phyloP scores from a whole-genome alignment of 208 protist genomes.

The Trypanosoma rangeli region DNA sequence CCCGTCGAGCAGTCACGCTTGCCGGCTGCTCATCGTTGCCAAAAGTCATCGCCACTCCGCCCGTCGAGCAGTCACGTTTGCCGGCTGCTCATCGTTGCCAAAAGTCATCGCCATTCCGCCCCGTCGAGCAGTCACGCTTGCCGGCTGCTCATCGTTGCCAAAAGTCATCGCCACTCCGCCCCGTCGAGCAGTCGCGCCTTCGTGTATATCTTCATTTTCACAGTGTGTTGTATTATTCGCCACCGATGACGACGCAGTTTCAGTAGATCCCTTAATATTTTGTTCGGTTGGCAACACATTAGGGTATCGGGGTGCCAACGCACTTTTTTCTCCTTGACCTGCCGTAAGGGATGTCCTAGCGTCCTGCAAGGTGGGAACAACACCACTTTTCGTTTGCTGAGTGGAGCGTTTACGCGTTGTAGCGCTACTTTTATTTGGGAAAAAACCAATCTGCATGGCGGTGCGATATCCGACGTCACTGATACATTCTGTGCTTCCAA shows the following conservation, averaged over 20 bases:
- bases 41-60: neutral
- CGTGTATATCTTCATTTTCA: conserved; percentile 10
- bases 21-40: conserved; percentile 16
- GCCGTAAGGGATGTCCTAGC: conserved; percentile 22
- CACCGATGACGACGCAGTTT: neutral
- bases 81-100: conserved; percentile 10
- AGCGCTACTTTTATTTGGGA: conserved; percentile 24
- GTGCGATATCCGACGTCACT: conserved; percentile 66
- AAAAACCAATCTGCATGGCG: conserved; percentile 69
- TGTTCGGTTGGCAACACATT: conserved; percentile 14
- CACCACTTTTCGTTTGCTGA: conserved; percentile 10
- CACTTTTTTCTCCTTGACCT: conserved; percentile 9
- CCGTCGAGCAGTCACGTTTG: conserved; percentile 9
- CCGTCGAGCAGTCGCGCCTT: conserved; percentile 13
- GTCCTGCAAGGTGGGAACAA: conserved; percentile 33
- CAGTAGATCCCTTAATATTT: neutral
- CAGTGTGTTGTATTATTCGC: neutral
- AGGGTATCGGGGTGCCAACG: conserved; percentile 22
- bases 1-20: conserved; percentile 10
- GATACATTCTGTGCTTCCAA: conserved; percentile 65
- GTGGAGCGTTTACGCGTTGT: neutral
- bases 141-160: conserved; percentile 23
- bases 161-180: conserved; percentile 34
- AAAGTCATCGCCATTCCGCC: conserved; percentile 28
- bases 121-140: conserved; percentile 12